Evolutionary conservation across 2,329 filamentous ascomycete genomes (phyloP).

Genomic region (Aspergillus pseudotamarii): DNA sequence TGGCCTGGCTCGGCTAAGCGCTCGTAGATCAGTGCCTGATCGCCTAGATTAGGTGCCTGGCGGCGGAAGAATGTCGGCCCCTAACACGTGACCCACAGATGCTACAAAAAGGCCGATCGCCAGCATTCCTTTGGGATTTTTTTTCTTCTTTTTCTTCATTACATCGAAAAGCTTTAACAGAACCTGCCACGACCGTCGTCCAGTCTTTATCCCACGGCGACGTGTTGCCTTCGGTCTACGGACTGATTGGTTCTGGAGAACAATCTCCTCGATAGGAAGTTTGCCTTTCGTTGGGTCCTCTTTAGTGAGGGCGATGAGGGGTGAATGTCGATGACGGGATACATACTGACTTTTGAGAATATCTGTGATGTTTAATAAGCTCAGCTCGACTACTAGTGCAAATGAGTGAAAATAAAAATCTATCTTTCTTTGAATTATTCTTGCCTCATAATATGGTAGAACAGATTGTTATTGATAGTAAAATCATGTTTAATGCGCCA

Average conservation of each 20-base stretch:
- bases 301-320: constrained; percentile 71
- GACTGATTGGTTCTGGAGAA: constrained; percentile 67
- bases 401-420: not conserved
- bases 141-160: constrained; percentile 50
- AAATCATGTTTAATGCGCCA: not conserved
- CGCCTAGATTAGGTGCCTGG: not conserved
- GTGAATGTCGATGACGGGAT: constrained; percentile 73
- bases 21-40: not conserved
- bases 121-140: constrained; percentile 18
- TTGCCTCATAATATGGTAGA: not conserved
- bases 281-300: constrained; percentile 69
- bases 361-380: not conserved
- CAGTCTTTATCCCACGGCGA: constrained; percentile 58
- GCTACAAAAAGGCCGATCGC: constrained; percentile 29
- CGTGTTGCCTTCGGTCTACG: constrained; percentile 67
- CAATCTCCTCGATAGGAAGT: constrained; percentile 69
- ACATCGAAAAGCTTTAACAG: constrained; percentile 61
- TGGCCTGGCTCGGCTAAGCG: not conserved
- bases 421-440: not conserved
- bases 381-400: not conserved
- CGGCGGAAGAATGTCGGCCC: constrained; percentile 25
- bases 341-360: constrained; percentile 19
- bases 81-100: constrained; percentile 33
- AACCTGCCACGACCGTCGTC: constrained; percentile 72
- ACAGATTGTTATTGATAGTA: not conserved